Conservation (phyloP, 768 basidiomycete species). For the Rhizopogon rudus region DNA sequence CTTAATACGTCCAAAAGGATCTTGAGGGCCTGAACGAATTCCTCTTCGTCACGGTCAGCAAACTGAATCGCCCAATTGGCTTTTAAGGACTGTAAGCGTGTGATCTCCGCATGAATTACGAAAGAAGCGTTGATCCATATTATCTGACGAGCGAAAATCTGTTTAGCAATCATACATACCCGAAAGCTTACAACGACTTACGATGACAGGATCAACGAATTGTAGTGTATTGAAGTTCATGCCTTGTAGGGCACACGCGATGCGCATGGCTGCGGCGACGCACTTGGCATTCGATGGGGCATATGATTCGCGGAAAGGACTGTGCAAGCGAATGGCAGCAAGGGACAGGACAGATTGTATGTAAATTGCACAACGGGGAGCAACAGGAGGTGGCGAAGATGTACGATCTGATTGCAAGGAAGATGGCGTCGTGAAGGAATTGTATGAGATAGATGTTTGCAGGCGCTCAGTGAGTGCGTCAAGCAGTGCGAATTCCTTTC, state of each 20-base stretch:
- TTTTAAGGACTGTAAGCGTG: slow-evolving; percentile 10
- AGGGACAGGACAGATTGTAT: slow-evolving; percentile 8
- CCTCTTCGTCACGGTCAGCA: not conserved
- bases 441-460: slow-evolving; percentile 11
- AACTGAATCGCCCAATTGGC: not conserved
- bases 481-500: slow-evolving; percentile 38
- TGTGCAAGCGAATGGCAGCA: slow-evolving; percentile 20
- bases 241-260: slow-evolving; percentile 12
- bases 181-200: slow-evolving; percentile 9
- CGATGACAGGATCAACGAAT: slow-evolving; percentile 1
- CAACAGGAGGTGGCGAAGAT: not conserved
- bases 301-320: slow-evolving; percentile 12
- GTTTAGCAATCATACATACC: slow-evolving; percentile 1
- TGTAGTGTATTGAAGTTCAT: not conserved
- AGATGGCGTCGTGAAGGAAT: not conserved
- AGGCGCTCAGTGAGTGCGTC: slow-evolving; percentile 42
- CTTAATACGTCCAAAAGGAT: slow-evolving; percentile 13
- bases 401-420: not conserved
- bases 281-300: slow-evolving; percentile 11
- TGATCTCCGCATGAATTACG: slow-evolving; percentile 16
- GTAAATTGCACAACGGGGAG: not conserved
- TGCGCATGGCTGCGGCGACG: slow-evolving; percentile 10
- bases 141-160: slow-evolving; percentile 4
- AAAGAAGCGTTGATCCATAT: slow-evolving; percentile 20
- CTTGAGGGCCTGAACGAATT: slow-evolving; percentile 11